Evolutionary conservation across 2,329 filamentous ascomycete species (phyloP).

Genomic region (Rhynchosporium graminicola): DNA sequence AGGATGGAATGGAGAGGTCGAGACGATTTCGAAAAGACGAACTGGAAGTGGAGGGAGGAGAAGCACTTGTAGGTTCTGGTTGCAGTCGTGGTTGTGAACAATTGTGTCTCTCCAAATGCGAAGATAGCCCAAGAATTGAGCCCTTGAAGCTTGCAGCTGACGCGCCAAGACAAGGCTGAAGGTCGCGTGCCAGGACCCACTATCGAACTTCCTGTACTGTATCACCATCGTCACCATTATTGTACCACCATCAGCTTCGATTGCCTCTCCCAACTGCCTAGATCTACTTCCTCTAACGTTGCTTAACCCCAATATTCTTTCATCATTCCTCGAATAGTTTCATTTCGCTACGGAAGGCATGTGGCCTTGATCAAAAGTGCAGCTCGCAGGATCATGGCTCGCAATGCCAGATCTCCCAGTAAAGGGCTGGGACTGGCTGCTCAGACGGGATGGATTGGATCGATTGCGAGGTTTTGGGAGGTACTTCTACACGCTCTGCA

Average conservation of each 20-base stretch:
- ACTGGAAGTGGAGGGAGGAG: background rate
- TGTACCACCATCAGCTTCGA: background rate
- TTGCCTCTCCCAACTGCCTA: no score
- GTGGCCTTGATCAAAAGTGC: slow-evolving; percentile 12
- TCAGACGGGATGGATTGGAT: slow-evolving; percentile 36
- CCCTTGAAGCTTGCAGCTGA: background rate
- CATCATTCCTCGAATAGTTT: slow-evolving; percentile 18
- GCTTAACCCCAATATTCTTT: background rate
- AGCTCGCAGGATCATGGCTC: slow-evolving; percentile 27
- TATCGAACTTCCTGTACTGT: background rate
- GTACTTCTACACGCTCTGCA: slow-evolving; percentile 18
- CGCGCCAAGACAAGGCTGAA: background rate
- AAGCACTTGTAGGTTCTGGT: background rate
- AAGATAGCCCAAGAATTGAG: background rate
- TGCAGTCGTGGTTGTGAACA: background rate
- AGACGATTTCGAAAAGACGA: background rate
- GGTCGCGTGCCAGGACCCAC: background rate
- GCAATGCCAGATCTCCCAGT: slow-evolving; percentile 26
- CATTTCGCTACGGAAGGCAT: slow-evolving; percentile 6
- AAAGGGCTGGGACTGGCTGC: slow-evolving; percentile 28
- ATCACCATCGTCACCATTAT: background rate
- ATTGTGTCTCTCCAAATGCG: background rate
- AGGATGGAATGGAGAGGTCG: no score
- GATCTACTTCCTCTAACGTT: background rate
- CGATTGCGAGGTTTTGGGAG: slow-evolving; percentile 41